Conservation (phyloP, 805 yeast genomes). For the Nakazawaea anatomiae region DNA sequence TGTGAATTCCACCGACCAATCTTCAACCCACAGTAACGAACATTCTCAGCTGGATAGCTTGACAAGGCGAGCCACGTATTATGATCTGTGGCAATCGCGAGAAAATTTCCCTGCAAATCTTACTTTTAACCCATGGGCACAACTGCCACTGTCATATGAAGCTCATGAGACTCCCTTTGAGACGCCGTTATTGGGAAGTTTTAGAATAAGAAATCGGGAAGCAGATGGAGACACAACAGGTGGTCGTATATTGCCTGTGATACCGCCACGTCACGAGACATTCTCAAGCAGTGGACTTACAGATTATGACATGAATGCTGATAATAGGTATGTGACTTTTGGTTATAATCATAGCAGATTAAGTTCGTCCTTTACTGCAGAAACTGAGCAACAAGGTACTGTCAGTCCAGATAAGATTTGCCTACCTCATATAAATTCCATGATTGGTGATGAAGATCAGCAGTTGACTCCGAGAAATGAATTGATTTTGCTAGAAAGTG, state of each 20-base stretch:
- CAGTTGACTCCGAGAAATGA: conserved; percentile 7
- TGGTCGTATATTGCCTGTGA: neutral
- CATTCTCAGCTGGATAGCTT: neutral
- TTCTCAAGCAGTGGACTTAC: neutral
- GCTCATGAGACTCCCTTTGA: neutral
- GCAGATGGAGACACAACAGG: neutral
- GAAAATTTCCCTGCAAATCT: neutral
- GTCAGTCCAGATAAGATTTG: neutral
- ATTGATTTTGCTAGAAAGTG: neutral
- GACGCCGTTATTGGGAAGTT: neutral
- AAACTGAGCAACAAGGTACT: neutral
- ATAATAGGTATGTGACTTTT: neutral
- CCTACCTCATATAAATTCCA: conserved; percentile 1
- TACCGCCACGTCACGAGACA: neutral
- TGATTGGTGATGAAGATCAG: neutral
- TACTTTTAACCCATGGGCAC: neutral
- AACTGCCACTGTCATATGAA: neutral
- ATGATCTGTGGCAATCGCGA: conserved; percentile 6
- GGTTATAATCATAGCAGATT: neutral
- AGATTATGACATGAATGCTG: neutral
- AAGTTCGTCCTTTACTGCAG: neutral
- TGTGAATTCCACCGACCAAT: neutral
- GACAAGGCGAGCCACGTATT: neutral
- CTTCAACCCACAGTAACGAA: neutral
- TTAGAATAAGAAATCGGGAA: neutral